These are phyloP conservation scores for Colletotrichum sp. DNA, from an alignment of 2,329 filamentous ascomycete genomes.

Conservation along the genomic window DNA sequence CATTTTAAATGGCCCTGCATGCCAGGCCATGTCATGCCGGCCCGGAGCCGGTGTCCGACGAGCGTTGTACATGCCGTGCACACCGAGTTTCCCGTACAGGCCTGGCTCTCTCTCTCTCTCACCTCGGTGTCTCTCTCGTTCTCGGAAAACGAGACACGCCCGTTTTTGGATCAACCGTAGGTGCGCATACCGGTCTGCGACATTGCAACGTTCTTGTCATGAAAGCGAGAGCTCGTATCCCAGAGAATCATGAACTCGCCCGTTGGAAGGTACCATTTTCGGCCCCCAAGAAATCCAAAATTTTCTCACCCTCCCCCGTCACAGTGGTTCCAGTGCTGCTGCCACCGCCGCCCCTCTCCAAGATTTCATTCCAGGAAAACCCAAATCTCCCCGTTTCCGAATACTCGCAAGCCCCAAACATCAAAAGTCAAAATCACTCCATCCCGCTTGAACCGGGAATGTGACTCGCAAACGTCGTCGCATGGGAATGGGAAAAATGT, in stretches of 20 bases:
- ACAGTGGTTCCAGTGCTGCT: background rate
- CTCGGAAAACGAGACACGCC: background rate
- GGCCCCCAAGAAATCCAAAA: background rate
- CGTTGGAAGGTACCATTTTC: background rate
- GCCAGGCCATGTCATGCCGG: background rate
- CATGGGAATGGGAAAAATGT: background rate
- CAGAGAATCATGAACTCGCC: background rate
- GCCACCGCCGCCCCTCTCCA: background rate
- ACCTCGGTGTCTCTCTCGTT: background rate
- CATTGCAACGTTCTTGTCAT: background rate
- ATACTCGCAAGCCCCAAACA: background rate
- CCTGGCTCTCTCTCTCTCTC: background rate
- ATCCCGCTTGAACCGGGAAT: background rate
- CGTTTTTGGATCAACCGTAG: background rate
- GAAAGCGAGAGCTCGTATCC: background rate
- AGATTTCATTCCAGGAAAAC: background rate
- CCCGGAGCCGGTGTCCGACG: background rate
- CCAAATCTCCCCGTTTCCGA: background rate
- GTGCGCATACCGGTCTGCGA: background rate
- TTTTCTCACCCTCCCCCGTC: background rate
- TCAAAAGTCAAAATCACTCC: constrained; percentile 10
- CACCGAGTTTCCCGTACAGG: background rate
- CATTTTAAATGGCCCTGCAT: background rate
- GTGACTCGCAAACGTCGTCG: constrained; percentile 5
- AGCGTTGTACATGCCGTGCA: constrained; percentile 11